Evolutionary conservation across 2,329 filamentous ascomycete genomes (phyloP), one percentile per base, ranked within the genome.

Genomic region (Claviceps paspali): DNA sequence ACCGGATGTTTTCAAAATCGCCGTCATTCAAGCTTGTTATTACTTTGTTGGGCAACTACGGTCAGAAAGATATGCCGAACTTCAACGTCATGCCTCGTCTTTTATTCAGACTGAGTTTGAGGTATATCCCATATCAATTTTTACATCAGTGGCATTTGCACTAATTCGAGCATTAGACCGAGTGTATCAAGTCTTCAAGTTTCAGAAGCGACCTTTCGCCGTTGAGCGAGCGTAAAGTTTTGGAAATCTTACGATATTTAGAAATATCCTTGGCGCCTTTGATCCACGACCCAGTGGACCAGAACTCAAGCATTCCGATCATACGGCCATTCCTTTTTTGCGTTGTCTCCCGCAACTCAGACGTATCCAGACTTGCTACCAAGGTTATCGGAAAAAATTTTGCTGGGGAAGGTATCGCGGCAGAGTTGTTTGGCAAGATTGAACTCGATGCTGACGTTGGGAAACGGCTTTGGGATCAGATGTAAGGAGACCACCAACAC

Each of bases 1-100:
- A 2, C 74, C 76, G 7, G 57, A 64, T 36, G 64, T 60, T 36
- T 79, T 78, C 54, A 78, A 77, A 51, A 63, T 78, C 32, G 71
- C 76, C 7, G 63, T 73, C 19, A 65, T 79, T 17, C 72, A 75
- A 49, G 70, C 68, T 9, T 79, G 75, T 46, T 67, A 69, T 27
- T 71, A 78, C 49, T 76, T 79, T 54, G 72, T 73, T 7, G 62
- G 65, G 35, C 62, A 71, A 40, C 54, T 60, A 4, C 60, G 69
- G 43, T 52, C 64, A 9, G 52, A 61, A 8, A 59, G 62, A 33
- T 79, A 73, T 44, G 56, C 63, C 28, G 62, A 62, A n/a, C 54
- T 81, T 3, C 78, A 76, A 48, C 52, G 59, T 5, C 64, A 64
- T 18, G 65, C 68, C 4, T 63, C 72, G 4, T 65, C 67, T 0